phyloP scores from a whole-genome alignment of 139 green algal species.

The Astrephomene gubernaculifera region DNA sequence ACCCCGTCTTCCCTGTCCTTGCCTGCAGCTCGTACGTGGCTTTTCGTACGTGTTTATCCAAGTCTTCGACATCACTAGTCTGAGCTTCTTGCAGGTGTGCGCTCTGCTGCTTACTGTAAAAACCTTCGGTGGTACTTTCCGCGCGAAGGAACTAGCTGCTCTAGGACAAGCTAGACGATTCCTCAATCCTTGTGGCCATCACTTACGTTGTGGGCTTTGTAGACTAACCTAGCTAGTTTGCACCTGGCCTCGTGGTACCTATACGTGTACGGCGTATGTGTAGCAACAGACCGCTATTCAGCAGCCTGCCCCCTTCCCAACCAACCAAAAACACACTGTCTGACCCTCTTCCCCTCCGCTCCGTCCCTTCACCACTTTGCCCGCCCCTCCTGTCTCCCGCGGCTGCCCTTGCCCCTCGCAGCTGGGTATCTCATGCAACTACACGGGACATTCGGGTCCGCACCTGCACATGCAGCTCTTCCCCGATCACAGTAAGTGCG shows the following conservation, averaged over 20 bases:
- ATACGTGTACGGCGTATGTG: background rate
- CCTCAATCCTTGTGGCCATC: background rate
- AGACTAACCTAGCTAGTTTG: background rate
- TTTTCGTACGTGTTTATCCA: slow-evolving; percentile 44
- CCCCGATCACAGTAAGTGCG: slow-evolving; percentile 14
- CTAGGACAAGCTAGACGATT: too few species aligned
- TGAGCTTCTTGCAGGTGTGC: slow-evolving; percentile 45
- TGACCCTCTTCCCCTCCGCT: background rate
- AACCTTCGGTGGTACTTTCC: too few species aligned
- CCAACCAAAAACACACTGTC: background rate
- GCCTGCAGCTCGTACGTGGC: slow-evolving; percentile 19
- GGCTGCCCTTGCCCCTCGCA: background rate
- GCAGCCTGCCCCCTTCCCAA: background rate
- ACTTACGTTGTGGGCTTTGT: background rate
- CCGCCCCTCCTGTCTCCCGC: too few species aligned
- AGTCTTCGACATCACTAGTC: slow-evolving; percentile 51
- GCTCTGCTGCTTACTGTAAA: background rate
- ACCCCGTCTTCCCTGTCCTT: background rate
- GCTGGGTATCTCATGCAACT: slow-evolving; percentile 30
- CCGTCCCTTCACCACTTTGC: background rate
- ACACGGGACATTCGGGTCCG: background rate
- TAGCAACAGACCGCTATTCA: background rate
- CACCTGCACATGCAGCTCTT: slow-evolving; percentile 15
- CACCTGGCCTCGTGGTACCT: background rate
- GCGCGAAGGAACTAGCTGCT: too few species aligned